phyloP scores from a whole-genome alignment of 2,329 filamentous ascomycete species.

The Claviceps maximensis region DNA sequence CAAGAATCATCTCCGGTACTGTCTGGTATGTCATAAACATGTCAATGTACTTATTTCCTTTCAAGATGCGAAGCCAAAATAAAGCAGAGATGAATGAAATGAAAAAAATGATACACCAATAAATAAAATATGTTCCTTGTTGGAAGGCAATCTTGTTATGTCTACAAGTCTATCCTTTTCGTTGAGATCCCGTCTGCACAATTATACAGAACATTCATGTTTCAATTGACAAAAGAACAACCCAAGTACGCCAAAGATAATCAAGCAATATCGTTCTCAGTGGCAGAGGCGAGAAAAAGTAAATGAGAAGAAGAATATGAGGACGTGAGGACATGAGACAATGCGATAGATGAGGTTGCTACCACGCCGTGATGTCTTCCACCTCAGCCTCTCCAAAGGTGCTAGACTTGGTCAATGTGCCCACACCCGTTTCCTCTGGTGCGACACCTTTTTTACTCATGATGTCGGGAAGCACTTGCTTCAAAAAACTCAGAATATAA shows the following conservation, averaged over 20 bases:
- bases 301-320: background rate
- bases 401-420: conserved; percentile 66
- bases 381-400: conserved; percentile 94
- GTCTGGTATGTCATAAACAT: too few relatives aligned
- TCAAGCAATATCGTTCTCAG: background rate
- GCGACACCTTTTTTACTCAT: conserved; percentile 52
- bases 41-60: too few relatives aligned
- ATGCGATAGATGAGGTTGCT: conserved; percentile 14
- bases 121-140: background rate
- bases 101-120: background rate
- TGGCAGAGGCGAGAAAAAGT: background rate
- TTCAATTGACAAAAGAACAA: background rate
- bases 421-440: conserved; percentile 37
- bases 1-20: background rate
- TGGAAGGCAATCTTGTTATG: background rate
- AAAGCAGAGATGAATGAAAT: too few relatives aligned
- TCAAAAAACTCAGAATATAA: conserved; percentile 73
- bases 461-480: conserved; percentile 73
- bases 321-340: background rate
- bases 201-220: background rate
- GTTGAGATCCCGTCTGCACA: background rate
- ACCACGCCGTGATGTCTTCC: conserved; percentile 94
- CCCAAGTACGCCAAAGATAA: background rate
- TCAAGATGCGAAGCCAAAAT: too few relatives aligned
- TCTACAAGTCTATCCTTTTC: background rate